Conservation (phyloP, 2,329 filamentous ascomycete genomes). For the Phialocephala sp. region DNA sequence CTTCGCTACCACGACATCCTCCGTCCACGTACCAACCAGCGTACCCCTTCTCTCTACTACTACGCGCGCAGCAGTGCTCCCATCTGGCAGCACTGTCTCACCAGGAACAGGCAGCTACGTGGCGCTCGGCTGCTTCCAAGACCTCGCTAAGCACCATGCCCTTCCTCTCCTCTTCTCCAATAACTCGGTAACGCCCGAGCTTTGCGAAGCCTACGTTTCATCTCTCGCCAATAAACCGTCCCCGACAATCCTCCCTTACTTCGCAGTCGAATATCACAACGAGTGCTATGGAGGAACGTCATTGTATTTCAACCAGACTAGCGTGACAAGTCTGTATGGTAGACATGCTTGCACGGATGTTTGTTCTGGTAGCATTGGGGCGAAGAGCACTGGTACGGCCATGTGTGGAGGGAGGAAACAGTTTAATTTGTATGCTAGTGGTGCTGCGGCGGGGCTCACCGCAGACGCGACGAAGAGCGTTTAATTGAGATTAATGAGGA, state of each 20-base stretch:
- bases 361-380: constrained; percentile 9
- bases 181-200: constrained; percentile 12
- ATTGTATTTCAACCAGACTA: background rate
- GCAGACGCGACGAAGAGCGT: background rate
- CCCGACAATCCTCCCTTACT: constrained; percentile 17
- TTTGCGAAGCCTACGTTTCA: constrained; percentile 11
- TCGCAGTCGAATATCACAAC: constrained; percentile 9
- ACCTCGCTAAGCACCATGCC: constrained; percentile 9
- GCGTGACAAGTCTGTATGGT: constrained; percentile 11
- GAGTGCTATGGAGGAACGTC: constrained; percentile 15
- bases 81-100: background rate
- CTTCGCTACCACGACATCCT: background rate
- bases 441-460: background rate
- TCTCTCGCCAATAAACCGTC: constrained; percentile 17
- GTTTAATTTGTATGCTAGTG: constrained; percentile 16
- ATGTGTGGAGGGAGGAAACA: constrained; percentile 19
- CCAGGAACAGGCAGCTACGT: too few relatives aligned
- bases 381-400: constrained; percentile 7
- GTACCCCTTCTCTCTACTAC: background rate
- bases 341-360: constrained; percentile 16
- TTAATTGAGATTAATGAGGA: too few relatives aligned
- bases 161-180: constrained; percentile 18
- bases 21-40: background rate
- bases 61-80: background rate
- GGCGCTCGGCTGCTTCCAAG: constrained; percentile 10